Evolutionary conservation across 768 basidiomycete species (phyloP).

Genomic region (Suillus decipiens): DNA sequence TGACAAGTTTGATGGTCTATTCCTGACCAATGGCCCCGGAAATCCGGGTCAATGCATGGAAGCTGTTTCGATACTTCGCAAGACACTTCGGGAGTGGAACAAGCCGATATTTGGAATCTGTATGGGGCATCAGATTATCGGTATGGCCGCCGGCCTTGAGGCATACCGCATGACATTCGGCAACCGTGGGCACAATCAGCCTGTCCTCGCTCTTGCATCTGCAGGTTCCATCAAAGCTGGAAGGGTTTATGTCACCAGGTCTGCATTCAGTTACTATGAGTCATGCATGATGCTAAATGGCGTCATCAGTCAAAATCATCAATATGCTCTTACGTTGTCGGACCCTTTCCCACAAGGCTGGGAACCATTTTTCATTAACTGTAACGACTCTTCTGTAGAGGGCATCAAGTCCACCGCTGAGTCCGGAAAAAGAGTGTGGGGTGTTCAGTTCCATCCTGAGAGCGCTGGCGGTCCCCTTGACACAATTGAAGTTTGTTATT

Average conservation of each 20-base stretch:
- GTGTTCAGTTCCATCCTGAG: constrained; percentile 99
- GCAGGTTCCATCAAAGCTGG: constrained; percentile 94
- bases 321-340: constrained; percentile 92
- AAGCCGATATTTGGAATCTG: constrained; percentile 97
- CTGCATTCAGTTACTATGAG: constrained; percentile 16
- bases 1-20: constrained; percentile 91
- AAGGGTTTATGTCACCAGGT: constrained; percentile 95
- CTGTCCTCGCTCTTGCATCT: constrained; percentile 92
- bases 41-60: constrained; percentile 89
- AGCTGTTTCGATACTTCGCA: constrained; percentile 76
- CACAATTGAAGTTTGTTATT: constrained; percentile 81
- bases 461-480: constrained; percentile 98
- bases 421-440: constrained; percentile 93
- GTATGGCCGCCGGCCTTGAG: constrained; percentile 94
- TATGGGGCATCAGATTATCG: constrained; percentile 99
- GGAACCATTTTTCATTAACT: constrained; percentile 99
- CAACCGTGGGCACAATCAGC: constrained; percentile 99
- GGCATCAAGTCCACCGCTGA: constrained; percentile 94
- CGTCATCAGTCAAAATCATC: constrained; percentile 83
- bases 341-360: constrained; percentile 97
- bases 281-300: neutral
- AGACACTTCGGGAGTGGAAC: constrained; percentile 85
- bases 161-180: constrained; percentile 99
- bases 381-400: constrained; percentile 98
- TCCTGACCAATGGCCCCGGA: constrained; percentile 96